Conservation (phyloP, 495 filamentous ascomycete species). For the Clavariopsis aquatica region DNA sequence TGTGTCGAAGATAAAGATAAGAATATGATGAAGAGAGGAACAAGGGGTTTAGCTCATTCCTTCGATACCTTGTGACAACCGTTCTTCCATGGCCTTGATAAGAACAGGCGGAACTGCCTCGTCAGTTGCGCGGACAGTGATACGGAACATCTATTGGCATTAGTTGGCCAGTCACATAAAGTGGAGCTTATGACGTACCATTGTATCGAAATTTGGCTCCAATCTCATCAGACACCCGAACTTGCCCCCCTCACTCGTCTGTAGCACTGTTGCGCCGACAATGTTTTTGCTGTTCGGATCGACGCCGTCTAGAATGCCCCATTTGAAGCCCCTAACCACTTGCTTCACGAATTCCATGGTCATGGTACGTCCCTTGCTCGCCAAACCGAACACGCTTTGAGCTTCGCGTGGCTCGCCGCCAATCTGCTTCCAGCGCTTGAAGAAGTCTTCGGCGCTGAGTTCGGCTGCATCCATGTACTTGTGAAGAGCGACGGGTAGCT, state of each 20-base stretch:
- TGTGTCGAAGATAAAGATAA: too few species aligned
- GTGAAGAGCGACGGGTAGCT: slow-evolving; percentile 83
- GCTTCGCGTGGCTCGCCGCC: slow-evolving; percentile 82
- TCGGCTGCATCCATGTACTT: slow-evolving; percentile 95
- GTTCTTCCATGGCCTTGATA: slow-evolving; percentile 82
- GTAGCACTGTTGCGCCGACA: slow-evolving; percentile 87
- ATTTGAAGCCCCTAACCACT: slow-evolving; percentile 77
- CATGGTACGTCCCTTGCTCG: slow-evolving; percentile 51
- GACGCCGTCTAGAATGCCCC: slow-evolving; percentile 80
- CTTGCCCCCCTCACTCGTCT: slow-evolving; percentile 82
- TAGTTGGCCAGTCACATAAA: neutral
- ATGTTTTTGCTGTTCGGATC: slow-evolving; percentile 92
- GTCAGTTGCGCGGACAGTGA: slow-evolving; percentile 93
- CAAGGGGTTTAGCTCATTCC: slow-evolving; percentile 14
- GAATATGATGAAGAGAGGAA: neutral
- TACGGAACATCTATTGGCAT: slow-evolving; percentile 78
- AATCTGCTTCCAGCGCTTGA: slow-evolving; percentile 98
- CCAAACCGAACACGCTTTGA: slow-evolving; percentile 77
- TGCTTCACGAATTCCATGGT: slow-evolving; percentile 60
- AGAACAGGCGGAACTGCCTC: slow-evolving; percentile 80
- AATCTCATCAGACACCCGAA: slow-evolving; percentile 89
- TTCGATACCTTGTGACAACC: slow-evolving; percentile 59
- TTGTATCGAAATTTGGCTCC: slow-evolving; percentile 90
- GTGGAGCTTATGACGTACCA: slow-evolving; percentile 56
- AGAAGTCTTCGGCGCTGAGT: slow-evolving; percentile 86